Evolutionary conservation across 2,329 filamentous ascomycete genomes (phyloP).

Genomic region (Didymella glomerata): DNA sequence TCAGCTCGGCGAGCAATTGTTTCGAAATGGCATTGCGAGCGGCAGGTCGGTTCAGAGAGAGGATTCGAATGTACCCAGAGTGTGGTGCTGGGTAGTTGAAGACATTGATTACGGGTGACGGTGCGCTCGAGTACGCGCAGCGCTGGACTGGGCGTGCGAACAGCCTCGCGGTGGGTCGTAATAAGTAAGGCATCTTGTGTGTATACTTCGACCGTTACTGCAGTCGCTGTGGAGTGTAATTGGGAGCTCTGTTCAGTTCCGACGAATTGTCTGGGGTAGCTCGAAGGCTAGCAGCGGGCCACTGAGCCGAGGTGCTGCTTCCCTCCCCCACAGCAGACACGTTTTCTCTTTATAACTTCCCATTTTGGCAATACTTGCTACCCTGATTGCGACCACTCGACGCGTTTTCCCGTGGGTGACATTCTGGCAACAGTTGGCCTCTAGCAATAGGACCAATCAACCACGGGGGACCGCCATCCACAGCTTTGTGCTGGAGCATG

Average conservation of each 20-base stretch:
- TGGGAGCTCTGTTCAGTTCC: background rate
- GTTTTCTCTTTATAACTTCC: background rate
- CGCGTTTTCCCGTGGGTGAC: background rate
- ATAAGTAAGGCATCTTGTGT: slow-evolving; percentile 35
- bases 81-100: slow-evolving; percentile 79
- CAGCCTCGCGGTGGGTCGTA: slow-evolving; percentile 32
- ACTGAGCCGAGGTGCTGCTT: slow-evolving; percentile 5
- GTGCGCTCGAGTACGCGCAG: slow-evolving; percentile 54
- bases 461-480: too few relatives aligned
- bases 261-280: slow-evolving; percentile 9
- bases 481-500: too few relatives aligned
- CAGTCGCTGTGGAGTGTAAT: background rate
- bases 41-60: slow-evolving; percentile 83
- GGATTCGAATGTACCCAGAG: slow-evolving; percentile 83
- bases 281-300: slow-evolving; percentile 30
- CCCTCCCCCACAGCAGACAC: background rate
- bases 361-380: background rate
- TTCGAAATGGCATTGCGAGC: slow-evolving; percentile 92
- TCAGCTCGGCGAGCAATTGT: slow-evolving; percentile 75
- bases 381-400: background rate
- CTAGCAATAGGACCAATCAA: too few relatives aligned
- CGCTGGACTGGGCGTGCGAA: slow-evolving; percentile 37
- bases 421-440: too few relatives aligned
- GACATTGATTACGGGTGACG: slow-evolving; percentile 69
- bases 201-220: background rate